These are phyloP conservation scores for Colletotrichum euphorbiae DNA, from an alignment of 2,329 filamentous ascomycete species.

Conservation along the genomic window DNA sequence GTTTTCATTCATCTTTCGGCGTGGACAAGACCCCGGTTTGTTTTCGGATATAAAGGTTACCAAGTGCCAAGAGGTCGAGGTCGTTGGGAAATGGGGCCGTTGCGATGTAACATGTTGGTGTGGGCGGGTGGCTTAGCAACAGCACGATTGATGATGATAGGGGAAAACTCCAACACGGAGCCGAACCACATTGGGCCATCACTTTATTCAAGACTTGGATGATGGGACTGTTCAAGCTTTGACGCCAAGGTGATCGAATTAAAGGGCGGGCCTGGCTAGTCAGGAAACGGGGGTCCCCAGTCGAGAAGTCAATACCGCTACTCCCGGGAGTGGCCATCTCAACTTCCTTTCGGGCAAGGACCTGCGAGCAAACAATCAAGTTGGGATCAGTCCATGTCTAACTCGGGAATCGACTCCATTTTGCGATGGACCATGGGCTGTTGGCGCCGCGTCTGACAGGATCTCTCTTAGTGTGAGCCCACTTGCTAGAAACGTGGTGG, in stretches of 20 bases:
- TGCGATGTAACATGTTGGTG: slow-evolving; percentile 19
- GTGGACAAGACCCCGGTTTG: no score
- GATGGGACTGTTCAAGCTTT: slow-evolving; percentile 26
- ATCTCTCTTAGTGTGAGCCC: slow-evolving; percentile 21
- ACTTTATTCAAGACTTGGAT: slow-evolving; percentile 37
- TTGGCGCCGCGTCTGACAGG: slow-evolving; percentile 7
- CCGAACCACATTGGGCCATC: slow-evolving; percentile 25
- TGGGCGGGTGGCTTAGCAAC: slow-evolving; percentile 23
- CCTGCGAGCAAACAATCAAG: slow-evolving; percentile 27
- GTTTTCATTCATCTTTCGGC: no score
- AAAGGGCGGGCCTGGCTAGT: slow-evolving; percentile 33
- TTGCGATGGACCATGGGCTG: background rate
- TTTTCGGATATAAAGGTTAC: no score
- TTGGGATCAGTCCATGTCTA: slow-evolving; percentile 30
- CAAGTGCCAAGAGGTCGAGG: background rate
- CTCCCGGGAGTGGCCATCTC: background rate
- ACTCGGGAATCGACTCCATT: slow-evolving; percentile 22
- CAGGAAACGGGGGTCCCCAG: slow-evolving; percentile 26
- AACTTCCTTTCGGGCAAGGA: slow-evolving; percentile 27
- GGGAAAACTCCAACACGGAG: background rate
- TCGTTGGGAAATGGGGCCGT: background rate
- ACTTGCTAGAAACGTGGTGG: slow-evolving; percentile 28
- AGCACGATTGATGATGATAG: background rate
- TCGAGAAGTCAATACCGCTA: background rate
- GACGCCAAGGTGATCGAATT: slow-evolving; percentile 27